Evolutionary conservation across 306 rosid species (phyloP), one percentile per base, ranked within the genome.

Genomic region (Cucurbita pepo): DNA sequence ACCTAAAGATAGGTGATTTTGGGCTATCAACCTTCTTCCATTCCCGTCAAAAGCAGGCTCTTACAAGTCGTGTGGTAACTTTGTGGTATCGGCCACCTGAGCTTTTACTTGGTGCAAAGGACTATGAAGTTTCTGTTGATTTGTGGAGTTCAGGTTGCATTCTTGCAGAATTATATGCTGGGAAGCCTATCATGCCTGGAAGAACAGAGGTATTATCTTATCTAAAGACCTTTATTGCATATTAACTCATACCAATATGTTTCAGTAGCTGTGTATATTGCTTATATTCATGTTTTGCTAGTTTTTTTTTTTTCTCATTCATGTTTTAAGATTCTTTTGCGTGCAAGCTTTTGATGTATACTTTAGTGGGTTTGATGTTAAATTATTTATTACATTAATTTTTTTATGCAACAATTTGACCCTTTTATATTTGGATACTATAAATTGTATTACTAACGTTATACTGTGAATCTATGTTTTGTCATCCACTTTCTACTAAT

Each of bases 81-180:
- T 81, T 91, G 82, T 91, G 97, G 97, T 91, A 91, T 77, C 81
- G 97, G 60, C 92, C 97, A 5, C 97, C 97, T 70, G 97, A 91
- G 74, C 97, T 91, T 71, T 81, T 91, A 74, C 97, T 91, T 18
- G 97, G 97, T 22, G 83, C 91, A 59, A 87, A 96, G 30, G 74
- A 83, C 73, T 91, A 91, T 82, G 93, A 87, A 59, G 84, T 75
- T 66, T 61, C 96, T 63, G 88, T 91, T 65, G 97, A 91, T 80
- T 75, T 91, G 85, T 91, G 97, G 97, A 91, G 97, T 82, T 63
- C 82, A 58, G 97, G 97, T 82, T 91, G 97, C 70, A 87, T 91
- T 86, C 90, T 91, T 67, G 96, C 97, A 70, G 96, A 91, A 71
- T 62, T 91, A 73, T 83, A 86, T 73, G 78, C 82, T n/a, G 93